Conservation (phyloP, 768 basidiomycete species). For the Phylloporus sp. region DNA sequence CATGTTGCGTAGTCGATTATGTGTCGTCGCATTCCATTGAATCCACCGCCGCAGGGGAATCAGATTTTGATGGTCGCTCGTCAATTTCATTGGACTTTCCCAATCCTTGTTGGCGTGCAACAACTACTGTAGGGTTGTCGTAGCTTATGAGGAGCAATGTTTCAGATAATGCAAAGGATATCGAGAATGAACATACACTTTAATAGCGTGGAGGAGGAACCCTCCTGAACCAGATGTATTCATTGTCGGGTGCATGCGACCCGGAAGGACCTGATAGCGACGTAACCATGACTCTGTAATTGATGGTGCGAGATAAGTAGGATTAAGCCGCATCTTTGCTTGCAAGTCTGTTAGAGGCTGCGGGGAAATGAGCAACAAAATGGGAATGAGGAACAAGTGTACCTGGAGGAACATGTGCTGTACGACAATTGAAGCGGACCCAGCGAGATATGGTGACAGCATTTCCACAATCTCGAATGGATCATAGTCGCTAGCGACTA, state of each 20-base stretch:
- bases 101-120: conserved; percentile 41
- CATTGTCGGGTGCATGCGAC: conserved; percentile 95
- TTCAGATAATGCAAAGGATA: not conserved
- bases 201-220: conserved; percentile 79
- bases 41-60: conserved; percentile 18
- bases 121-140: conserved; percentile 61
- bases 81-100: conserved; percentile 20
- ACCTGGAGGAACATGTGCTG: conserved; percentile 83
- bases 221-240: conserved; percentile 85
- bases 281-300: conserved; percentile 86
- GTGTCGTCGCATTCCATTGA: conserved; percentile 1
- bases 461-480: conserved; percentile 74
- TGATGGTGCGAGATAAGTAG: conserved; percentile 70
- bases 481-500: conserved; percentile 84
- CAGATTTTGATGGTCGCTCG: conserved; percentile 1
- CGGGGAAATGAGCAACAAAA: conserved; percentile 2
- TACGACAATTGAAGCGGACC: conserved; percentile 83
- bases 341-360: conserved; percentile 80
- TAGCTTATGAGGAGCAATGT: conserved; percentile 38
- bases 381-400: conserved; percentile 9
- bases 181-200: conserved; percentile 54
- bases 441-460: conserved; percentile 72
- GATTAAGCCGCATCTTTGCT: conserved; percentile 58
- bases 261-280: conserved; percentile 93
- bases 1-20: not conserved